Conservation (phyloP, 768 basidiomycete genomes). For the Agrocybe chaxingu region DNA sequence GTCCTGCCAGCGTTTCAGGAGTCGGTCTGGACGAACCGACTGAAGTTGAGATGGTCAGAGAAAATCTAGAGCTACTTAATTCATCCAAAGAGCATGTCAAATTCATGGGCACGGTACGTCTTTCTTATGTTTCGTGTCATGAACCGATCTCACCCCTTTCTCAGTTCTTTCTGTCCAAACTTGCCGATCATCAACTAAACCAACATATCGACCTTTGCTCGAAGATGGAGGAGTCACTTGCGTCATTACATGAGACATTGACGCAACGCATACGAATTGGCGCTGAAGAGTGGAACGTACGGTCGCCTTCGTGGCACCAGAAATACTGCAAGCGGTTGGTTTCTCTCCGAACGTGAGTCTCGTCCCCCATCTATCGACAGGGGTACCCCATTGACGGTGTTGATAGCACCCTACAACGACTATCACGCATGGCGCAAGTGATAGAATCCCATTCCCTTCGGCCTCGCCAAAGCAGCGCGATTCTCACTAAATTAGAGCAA, state of each 20-base stretch:
- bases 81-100: slow-evolving; percentile 22
- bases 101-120: slow-evolving; percentile 25
- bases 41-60: slow-evolving; percentile 23
- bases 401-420: slow-evolving; percentile 27
- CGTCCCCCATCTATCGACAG: neutral
- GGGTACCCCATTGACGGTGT: slow-evolving; percentile 5
- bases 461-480: slow-evolving; percentile 23
- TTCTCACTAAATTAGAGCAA: slow-evolving; percentile 32
- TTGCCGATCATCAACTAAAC: slow-evolving; percentile 17
- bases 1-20: neutral
- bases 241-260: slow-evolving; percentile 20
- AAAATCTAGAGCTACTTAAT: slow-evolving; percentile 20
- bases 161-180: slow-evolving; percentile 24
- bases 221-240: slow-evolving; percentile 24
- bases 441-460: slow-evolving; percentile 24
- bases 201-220: slow-evolving; percentile 27
- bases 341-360: slow-evolving; percentile 31
- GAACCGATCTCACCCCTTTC: neutral
- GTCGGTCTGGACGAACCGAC: slow-evolving; percentile 15
- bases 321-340: slow-evolving; percentile 28
- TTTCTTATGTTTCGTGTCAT: neutral
- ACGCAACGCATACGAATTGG: slow-evolving; percentile 22
- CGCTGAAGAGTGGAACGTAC: slow-evolving; percentile 30
- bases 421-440: slow-evolving; percentile 22
- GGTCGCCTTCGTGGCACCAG: slow-evolving; percentile 28